A percentile compares a stretch with the other conserved stretches of the same genome.
These are phyloP conservation scores for Ilex asprella DNA, from an alignment of 257 asterid species.

Conservation along the genomic window DNA sequence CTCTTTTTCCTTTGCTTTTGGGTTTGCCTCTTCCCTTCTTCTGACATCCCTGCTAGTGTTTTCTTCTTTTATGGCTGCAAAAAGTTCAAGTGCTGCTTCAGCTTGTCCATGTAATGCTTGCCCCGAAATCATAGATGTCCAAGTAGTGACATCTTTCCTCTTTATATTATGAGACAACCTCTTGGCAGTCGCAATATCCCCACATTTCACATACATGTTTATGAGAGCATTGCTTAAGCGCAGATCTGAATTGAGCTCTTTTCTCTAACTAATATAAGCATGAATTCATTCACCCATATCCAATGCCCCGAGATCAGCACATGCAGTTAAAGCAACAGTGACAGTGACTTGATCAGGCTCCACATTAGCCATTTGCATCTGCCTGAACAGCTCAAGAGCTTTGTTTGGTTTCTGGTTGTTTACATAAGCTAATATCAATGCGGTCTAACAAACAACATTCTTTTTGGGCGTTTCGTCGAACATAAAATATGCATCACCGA, in stretches of 20 bases:
- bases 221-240: constrained; percentile 17
- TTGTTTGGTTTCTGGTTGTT: constrained; percentile 16
- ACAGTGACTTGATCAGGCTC: constrained; percentile 24
- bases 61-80: constrained; percentile 17
- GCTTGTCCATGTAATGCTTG: constrained; percentile 28
- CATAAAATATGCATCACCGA: constrained; percentile 13
- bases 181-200: constrained; percentile 23
- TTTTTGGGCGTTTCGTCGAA: constrained; percentile 25
- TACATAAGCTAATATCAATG: constrained; percentile 19
- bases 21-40: constrained; percentile 20
- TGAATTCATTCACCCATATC: constrained; percentile 21
- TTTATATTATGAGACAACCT: constrained; percentile 10
- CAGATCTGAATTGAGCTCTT: constrained; percentile 8
- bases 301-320: constrained; percentile 25
- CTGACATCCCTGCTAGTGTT: constrained; percentile 12
- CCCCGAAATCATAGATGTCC: constrained; percentile 33
- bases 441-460: constrained; percentile 22
- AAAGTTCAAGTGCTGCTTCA: constrained; percentile 19
- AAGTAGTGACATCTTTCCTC: constrained; percentile 21
- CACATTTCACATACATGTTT: constrained; percentile 27
- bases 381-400: constrained; percentile 19
- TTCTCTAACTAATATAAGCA: constrained; percentile 7
- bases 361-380: constrained; percentile 15
- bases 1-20: no score
- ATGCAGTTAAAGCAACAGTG: constrained; percentile 18